Evolutionary conservation across 2,329 filamentous ascomycete genomes (phyloP), one percentile per base, ranked within the genome.

Genomic region (Geosmithia putterillii): DNA sequence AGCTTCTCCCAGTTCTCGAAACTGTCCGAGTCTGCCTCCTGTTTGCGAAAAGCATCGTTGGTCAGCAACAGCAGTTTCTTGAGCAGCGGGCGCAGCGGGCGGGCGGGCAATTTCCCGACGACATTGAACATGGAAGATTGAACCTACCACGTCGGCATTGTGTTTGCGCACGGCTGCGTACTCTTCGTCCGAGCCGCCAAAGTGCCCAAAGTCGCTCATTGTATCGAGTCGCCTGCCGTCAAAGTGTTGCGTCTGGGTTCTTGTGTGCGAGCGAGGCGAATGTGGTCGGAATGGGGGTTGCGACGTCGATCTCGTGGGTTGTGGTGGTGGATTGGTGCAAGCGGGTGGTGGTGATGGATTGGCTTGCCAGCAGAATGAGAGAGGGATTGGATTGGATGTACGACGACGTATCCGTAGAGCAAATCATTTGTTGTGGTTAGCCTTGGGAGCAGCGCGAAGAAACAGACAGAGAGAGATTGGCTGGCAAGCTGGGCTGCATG

Each of bases 1-100:
- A 96, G 77, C 62, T 87, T 90, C 64, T 96, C 90, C 92, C 92
- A 98, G 47, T 77, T 76, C 54, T 95, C 90, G 56, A 95, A 96
- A 57, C 86, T 89, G 62, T 98, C 92, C 12, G 86, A 76, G 51
- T 95, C 86, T 52, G 65, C 60, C 48, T 79, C 73, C 75, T 79
- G 28, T 32, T 32, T 32, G 4, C 3, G 6, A 50, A 46, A 47
- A 12, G 3, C n/a, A n/a, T 21, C 19, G 8, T 12, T 19, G 6
- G 19, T 39, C 37, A 39, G 37, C 19, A 20, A 39, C 17, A 36
- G 34, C 34, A 36, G 34, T 32, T 32, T 32, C 28, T 32, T 12
- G 34, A 12, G 34, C 34, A 42, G 42, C 40, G 34, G n/a, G n/a
- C n/a, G n/a, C n/a, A n/a, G n/a, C n/a, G n/a, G n/a, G n/a, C n/a